phyloP scores from a whole-genome alignment of 805 yeast species.

The Saccharomyces jurei region DNA sequence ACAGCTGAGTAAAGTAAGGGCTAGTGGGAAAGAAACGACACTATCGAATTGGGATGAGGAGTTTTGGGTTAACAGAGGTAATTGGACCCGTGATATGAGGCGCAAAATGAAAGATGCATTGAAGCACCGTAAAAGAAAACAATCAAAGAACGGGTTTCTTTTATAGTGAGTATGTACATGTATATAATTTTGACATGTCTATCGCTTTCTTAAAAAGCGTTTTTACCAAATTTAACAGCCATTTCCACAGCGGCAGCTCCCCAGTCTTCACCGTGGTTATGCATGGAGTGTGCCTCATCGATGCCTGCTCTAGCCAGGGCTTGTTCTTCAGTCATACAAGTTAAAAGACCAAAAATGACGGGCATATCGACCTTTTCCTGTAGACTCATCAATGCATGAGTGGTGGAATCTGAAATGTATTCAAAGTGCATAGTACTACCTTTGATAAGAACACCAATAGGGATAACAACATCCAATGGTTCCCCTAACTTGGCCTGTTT shows the following conservation, averaged over 20 bases:
- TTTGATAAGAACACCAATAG: constrained; percentile 91
- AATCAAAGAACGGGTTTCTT: constrained; percentile 13
- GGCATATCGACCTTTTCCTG: constrained; percentile 67
- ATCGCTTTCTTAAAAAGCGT: constrained; percentile 7
- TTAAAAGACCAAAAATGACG: constrained; percentile 86
- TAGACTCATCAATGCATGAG: constrained; percentile 75
- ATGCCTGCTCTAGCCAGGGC: constrained; percentile 90
- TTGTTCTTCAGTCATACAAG: constrained; percentile 90
- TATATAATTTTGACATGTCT: background rate
- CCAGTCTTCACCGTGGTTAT: constrained; percentile 98
- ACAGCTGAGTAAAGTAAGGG: constrained; percentile 52
- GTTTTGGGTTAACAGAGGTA: constrained; percentile 81
- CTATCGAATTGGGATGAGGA: constrained; percentile 55
- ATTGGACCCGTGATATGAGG: constrained; percentile 66
- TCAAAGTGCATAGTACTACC: constrained; percentile 98
- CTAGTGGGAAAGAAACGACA: constrained; percentile 23
- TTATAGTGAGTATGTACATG: background rate
- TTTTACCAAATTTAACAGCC: constrained; percentile 44
- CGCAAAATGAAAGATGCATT: constrained; percentile 66
- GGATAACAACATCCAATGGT: constrained; percentile 76
- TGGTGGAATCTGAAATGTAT: constrained; percentile 85
- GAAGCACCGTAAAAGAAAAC: constrained; percentile 43
- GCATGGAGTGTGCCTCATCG: constrained; percentile 53
- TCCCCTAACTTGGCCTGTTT: constrained; percentile 36
- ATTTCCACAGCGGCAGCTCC: constrained; percentile 98